Percentiles rank a stretch among this genome's conserved stretches.
Conservation (phyloP, 495 filamentous ascomycete species). For the Xylaria venustula region DNA sequence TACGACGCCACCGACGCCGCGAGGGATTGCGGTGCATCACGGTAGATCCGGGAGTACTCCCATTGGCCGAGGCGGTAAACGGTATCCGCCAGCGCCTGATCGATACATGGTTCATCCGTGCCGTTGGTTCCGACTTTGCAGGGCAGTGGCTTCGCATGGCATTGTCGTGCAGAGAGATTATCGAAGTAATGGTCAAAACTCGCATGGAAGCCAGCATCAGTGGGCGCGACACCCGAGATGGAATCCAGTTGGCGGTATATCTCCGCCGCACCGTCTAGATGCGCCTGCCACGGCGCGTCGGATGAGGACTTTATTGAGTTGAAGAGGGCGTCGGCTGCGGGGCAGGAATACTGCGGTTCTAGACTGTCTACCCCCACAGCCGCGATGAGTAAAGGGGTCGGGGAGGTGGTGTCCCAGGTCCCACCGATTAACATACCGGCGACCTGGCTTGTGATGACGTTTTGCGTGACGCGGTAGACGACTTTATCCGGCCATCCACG, state of each 20-base stretch:
- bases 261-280: constrained; percentile 51
- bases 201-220: constrained; percentile 57
- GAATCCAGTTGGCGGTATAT: constrained; percentile 55
- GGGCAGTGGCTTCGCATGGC: constrained; percentile 62
- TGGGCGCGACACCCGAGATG: constrained; percentile 56
- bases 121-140: constrained; percentile 45
- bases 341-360: constrained; percentile 62
- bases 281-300: constrained; percentile 51
- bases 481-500: too few relatives aligned
- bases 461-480: constrained; percentile 64
- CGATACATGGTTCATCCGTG: constrained; percentile 47
- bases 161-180: constrained; percentile 67
- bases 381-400: constrained; percentile 47
- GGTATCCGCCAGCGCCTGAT: constrained; percentile 51
- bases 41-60: constrained; percentile 69
- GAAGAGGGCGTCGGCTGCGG: constrained; percentile 43
- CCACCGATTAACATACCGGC: constrained; percentile 62
- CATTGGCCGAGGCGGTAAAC: constrained; percentile 69
- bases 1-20: constrained; percentile 50
- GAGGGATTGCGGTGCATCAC: constrained; percentile 56
- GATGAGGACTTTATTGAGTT: constrained; percentile 45
- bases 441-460: constrained; percentile 70
- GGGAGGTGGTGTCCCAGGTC: constrained; percentile 47
- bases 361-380: constrained; percentile 58
- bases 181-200: constrained; percentile 74